Evolutionary conservation across 495 filamentous ascomycete species (phyloP), one percentile per base, ranked within the genome.

Genomic region (Collariella sp.): DNA sequence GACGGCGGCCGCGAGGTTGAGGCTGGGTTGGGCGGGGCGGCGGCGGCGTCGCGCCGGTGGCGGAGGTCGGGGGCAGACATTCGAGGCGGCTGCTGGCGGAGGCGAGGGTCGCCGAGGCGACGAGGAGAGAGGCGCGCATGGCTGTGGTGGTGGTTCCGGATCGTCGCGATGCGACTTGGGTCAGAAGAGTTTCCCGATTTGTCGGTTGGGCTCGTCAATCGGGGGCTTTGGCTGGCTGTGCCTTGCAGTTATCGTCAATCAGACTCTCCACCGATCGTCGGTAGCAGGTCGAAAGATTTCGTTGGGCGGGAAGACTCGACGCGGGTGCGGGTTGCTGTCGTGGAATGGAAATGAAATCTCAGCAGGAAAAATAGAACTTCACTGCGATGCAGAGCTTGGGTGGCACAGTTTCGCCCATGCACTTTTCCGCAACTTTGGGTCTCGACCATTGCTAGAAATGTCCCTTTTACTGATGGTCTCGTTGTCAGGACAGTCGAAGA

Each of bases 61-160:
- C 67, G 60, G 46, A 73, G 61, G 29, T 74, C 69, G 24, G 63
- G n/a, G n/a, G 63, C 18, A 76, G 54, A 50, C 71, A 75, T 58
- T 62, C 57, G 3, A 62, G 56, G 35, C 57, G 50, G 52, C 50
- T n/a, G n/a, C n/a, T 58, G 20, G 52, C 44, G 40, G 55, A 36
- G 2, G 55, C 26, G 34, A 50, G 33, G 26, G 31, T 44, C 7
- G 59, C 58, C 33, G 54, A 50, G 18, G 60, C 56, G 18, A 58
- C 52, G 38, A 61, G 35, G 41, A 58, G 53, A 15, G 56, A 51
- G 46, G 47, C 16, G 36, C 60, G 45, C 48, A 55, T 33, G 5
- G 48, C 44, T 36, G 42, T 43, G 45, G 57, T 55, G 36, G 41
- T 59, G 49, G 19, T 11, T 40, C 24, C 36, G 18, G 35, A 43